Base-by-base conservation (phyloP, 768 basidiomycete genomes). In the Suillus luteus region DNA sequence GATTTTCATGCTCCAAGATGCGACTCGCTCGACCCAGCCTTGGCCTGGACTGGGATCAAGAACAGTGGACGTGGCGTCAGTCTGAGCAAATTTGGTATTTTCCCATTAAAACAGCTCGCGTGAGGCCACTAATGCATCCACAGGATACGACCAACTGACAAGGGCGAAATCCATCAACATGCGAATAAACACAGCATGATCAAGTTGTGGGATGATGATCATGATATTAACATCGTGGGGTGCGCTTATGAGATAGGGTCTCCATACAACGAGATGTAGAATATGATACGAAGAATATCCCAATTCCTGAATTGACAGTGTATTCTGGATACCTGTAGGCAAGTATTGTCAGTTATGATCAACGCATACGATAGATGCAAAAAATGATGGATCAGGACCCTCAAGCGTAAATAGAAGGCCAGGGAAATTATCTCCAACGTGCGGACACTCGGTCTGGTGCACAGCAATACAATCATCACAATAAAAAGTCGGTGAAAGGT, bases 31-130 rank as follows among this genome's bases (percentile, higher is more conserved):
- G 97, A 99, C 71, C 96, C 97, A 2, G 94, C 95, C 5, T 79
- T 99, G 1, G 85, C 92, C 0, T 99, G 97, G 97, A 92, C 90
- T 3, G 97, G 96, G 2, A 90, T 93, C 55, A 99, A 98, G 81
- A 80, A 97, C 70, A 95, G 91, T 61, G 97, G 97, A 31, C 81
- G 95, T 35, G 97, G 96, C 1, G 80, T 98, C 64, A 95, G 93
- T 70, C 78, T 99, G 68, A 94, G 92, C 73, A 89, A 90, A 71
- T 95, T 92, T 67, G 96, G 95, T 93, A 62, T 62, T 86, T 68
- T 11, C 15, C 58, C n/a, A 4, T n/a, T 31, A 51, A 10, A 5
- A 19, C n/a, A 37, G 51, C 55, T 43, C 19, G 43, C 19, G 49
- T 55, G 6, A 59, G n/a, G 48, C 64, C 12, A 51, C 67, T 40